Evolutionary conservation across 768 basidiomycete genomes (phyloP), one percentile per base, ranked within the genome.

Genomic region (Nidularia pulvinata): DNA sequence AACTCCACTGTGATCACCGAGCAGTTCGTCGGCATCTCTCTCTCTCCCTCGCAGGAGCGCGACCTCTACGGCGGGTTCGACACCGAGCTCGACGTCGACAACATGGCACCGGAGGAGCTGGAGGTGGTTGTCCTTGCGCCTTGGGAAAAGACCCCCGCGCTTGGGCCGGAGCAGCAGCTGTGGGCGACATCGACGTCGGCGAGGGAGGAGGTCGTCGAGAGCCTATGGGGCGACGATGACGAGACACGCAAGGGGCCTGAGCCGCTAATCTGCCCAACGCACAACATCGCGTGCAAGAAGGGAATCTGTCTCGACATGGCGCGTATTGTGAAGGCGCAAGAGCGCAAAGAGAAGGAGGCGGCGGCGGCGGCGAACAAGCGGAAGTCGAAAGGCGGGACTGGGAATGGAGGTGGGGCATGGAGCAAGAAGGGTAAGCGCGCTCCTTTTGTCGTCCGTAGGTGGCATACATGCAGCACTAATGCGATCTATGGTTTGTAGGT

Each of bases 231-330:
- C 9, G 37, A 39, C 9, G 37, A 39, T n/a, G 37, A 39, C n/a
- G 37, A 9, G 37, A 39, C n/a, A n/a, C n/a, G n/a, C 37, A 39
- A 39, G 37, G n/a, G n/a, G 37, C 37, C 37, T 7, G 37, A 39
- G 7, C 37, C 7, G 37, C 7, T 58, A 33, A 47, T 66, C 45
- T 73, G 73, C 50, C 61, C 61, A 0, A 63, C 61, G 35, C 71
- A 72, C 56, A 56, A 59, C 42, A 57, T 60, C 19, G 53, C 63
- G 14, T 74, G 74, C 48, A 72, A 69, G 61, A 72, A 71, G 60
- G 72, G 71, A 32, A 69, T 74, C 1, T 76, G 74, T 46, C 51
- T 51, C 14, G 71, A 68, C 57, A 62, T 68, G 60, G 59, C 65
- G 44, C 61, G 61, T 52, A 48, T 64, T 22, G 37, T 69, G 52